Conservation (phyloP, 208 protist species). For the Leishmania braziliensis region DNA sequence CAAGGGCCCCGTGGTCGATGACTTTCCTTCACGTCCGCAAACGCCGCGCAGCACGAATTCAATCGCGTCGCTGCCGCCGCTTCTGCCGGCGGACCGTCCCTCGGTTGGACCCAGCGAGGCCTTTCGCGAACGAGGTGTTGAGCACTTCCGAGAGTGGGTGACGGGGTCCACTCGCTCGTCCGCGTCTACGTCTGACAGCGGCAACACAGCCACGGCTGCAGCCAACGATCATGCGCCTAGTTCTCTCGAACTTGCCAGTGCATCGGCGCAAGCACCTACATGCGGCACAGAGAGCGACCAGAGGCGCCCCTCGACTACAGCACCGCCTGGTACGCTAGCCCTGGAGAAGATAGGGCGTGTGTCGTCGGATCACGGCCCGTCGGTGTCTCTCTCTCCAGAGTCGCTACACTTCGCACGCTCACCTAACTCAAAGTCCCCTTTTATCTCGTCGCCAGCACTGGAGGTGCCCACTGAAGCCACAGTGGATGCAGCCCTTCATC, state of each 20-base stretch:
- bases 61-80: slow-evolving; percentile 23
- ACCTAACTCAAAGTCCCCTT: background rate
- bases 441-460: background rate
- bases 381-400: slow-evolving; percentile 11
- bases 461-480: background rate
- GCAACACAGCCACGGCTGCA: background rate
- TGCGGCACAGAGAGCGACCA: background rate
- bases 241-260: background rate
- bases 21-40: slow-evolving; percentile 39
- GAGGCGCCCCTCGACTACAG: background rate
- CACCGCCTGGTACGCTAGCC: background rate
- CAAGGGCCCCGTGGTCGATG: slow-evolving; percentile 21
- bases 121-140: slow-evolving; percentile 13
- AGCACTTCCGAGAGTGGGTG: slow-evolving; percentile 23
- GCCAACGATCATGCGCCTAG: background rate
- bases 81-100: slow-evolving; percentile 27
- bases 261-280: background rate
- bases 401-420: slow-evolving; percentile 2
- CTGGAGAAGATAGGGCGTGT: background rate
- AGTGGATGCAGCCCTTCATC: slow-evolving; percentile 32
- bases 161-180: background rate
- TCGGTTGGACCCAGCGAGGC: slow-evolving; percentile 4
- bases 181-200: background rate
- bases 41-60: slow-evolving; percentile 20
- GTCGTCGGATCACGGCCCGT: background rate